Conservation (phyloP, 495 filamentous ascomycete species). For the Neurospora hispaniola region DNA sequence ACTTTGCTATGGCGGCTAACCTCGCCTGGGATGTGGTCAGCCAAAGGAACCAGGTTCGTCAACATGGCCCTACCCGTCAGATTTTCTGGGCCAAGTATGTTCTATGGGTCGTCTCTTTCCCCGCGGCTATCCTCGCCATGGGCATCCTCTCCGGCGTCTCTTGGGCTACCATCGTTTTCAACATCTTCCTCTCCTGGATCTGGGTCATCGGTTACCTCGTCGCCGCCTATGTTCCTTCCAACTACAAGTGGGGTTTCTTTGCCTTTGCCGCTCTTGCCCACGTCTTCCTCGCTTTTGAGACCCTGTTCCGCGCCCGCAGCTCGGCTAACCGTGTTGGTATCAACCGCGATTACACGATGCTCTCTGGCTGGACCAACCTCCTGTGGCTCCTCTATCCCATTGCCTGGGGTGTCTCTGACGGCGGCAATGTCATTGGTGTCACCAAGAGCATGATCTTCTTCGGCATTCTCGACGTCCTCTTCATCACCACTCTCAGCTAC, state of each 20-base stretch:
- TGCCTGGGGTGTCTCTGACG: constrained; percentile 36
- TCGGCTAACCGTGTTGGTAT: constrained; percentile 29
- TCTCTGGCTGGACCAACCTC: constrained; percentile 33
- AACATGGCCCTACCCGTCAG: constrained; percentile 24
- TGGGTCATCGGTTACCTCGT: constrained; percentile 37
- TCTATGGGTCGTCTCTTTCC: constrained; percentile 39
- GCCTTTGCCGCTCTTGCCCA: constrained; percentile 31
- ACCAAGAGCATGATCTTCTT: constrained; percentile 34
- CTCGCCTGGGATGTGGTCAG: constrained; percentile 26
- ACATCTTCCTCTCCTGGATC: constrained; percentile 33
- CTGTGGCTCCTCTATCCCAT: constrained; percentile 41
- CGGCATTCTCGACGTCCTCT: constrained; percentile 34
- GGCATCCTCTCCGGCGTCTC: constrained; percentile 34
- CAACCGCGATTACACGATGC: constrained; percentile 27
- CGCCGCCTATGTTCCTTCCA: constrained; percentile 30
- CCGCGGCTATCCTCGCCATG: constrained; percentile 28
- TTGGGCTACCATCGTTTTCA: constrained; percentile 37
- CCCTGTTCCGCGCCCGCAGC: constrained; percentile 15
- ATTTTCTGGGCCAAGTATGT: constrained; percentile 44
- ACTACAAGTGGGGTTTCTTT: constrained; percentile 45
- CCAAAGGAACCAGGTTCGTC: constrained; percentile 22
- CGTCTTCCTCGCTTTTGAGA: constrained; percentile 24
- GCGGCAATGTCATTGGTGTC: constrained; percentile 35
- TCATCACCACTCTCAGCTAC: constrained; percentile 25
- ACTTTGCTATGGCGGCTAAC: constrained; percentile 36